Percentiles rank a stretch among this genome's conserved stretches.
These are phyloP conservation scores for Chaetomium strumarium DNA, from an alignment of 2,329 filamentous ascomycete species.

Conservation along the genomic window DNA sequence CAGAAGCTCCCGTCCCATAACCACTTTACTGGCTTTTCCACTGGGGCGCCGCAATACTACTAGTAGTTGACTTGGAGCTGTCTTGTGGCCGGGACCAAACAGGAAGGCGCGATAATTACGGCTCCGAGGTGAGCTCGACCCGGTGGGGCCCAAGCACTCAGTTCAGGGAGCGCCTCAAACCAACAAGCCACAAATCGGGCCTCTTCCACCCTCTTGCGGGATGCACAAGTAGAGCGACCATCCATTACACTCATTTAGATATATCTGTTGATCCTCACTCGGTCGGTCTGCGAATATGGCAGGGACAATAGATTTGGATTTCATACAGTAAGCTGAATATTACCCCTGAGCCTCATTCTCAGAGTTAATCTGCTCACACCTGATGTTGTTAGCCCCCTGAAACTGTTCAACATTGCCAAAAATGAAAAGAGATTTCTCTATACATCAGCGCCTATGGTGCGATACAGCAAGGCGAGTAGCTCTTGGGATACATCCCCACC, in stretches of 20 bases:
- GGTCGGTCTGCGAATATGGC: conserved; percentile 7
- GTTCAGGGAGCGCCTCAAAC: not conserved
- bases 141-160: too few species aligned
- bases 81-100: too few species aligned
- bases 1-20: too few species aligned
- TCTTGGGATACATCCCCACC: too few species aligned
- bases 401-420: conserved; percentile 52
- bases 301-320: conserved; percentile 1
- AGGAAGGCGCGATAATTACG: too few species aligned
- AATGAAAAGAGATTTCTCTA: conserved; percentile 49
- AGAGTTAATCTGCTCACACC: not conserved
- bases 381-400: conserved; percentile 44
- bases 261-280: too few species aligned
- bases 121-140: too few species aligned
- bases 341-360: not conserved
- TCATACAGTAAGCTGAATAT: conserved; percentile 19
- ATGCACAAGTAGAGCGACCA: too few species aligned
- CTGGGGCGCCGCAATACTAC: too few species aligned
- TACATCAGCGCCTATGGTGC: conserved; percentile 62
- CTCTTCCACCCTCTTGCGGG: not conserved
- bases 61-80: too few species aligned
- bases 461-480: conserved; percentile 51
- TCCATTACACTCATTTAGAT: too few species aligned
- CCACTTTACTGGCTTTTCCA: too few species aligned
- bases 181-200: not conserved